These are phyloP conservation scores for Fraxinus latifolia DNA, from an alignment of 305 asterid genomes.

Conservation along the genomic window DNA sequence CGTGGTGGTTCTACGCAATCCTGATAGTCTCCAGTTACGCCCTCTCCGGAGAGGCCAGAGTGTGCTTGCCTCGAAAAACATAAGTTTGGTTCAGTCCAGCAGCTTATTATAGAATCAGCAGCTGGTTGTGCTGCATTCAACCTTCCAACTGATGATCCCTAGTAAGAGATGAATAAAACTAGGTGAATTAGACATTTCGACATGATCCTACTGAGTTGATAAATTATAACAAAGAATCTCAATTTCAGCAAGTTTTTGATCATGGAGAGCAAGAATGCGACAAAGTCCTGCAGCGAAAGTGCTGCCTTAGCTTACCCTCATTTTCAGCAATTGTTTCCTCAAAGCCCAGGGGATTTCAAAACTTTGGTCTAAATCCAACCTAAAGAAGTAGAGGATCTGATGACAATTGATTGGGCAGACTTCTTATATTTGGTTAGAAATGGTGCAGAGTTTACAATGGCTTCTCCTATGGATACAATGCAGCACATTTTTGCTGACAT, in stretches of 20 bases:
- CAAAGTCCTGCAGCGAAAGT: not conserved
- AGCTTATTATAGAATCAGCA: constrained; percentile 59
- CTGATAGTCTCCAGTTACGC: constrained; percentile 45
- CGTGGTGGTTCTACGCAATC: constrained; percentile 78
- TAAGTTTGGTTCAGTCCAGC: constrained; percentile 59
- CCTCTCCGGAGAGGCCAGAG: constrained; percentile 47
- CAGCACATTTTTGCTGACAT: not conserved
- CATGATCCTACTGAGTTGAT: not conserved
- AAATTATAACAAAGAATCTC: not conserved
- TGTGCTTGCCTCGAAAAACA: constrained; percentile 42
- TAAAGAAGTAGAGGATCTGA: not conserved
- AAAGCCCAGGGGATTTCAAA: not conserved
- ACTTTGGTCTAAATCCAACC: not conserved
- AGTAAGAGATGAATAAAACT: constrained; percentile 15
- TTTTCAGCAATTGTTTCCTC: not conserved
- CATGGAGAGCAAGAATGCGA: not conserved
- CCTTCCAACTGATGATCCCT: constrained; percentile 45
- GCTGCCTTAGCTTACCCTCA: not conserved
- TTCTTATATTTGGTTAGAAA: not conserved
- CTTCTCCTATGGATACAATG: not conserved
- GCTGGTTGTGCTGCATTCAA: constrained; percentile 45
- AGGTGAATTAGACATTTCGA: not conserved
- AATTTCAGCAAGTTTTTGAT: not conserved
- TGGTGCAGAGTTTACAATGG: not conserved
- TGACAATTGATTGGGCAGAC: not conserved